These are phyloP conservation scores for Trametes elegans DNA, from an alignment of 768 basidiomycete species.

Conservation along the genomic window DNA sequence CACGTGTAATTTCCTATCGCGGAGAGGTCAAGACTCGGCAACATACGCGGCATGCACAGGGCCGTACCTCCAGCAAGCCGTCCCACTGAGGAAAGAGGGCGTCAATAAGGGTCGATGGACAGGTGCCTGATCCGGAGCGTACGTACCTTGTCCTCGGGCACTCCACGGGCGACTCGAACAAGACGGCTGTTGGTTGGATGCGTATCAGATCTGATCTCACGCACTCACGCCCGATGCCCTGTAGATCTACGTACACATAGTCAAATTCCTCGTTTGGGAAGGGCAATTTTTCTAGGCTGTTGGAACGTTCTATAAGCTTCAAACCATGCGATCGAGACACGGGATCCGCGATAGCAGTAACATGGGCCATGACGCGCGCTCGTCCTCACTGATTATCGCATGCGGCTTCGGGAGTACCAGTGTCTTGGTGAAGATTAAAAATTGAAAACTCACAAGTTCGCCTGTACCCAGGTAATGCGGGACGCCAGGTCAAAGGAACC, in stretches of 20 bases:
- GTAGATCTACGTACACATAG: slow-evolving; percentile 54
- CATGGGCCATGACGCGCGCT: too few relatives aligned
- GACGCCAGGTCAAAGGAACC: slow-evolving; percentile 54
- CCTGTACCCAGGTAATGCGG: slow-evolving; percentile 69
- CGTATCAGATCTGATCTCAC: slow-evolving; percentile 11
- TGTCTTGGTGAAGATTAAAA: too few relatives aligned
- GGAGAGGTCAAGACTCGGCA: slow-evolving; percentile 2
- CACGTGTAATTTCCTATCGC: slow-evolving; percentile 54
- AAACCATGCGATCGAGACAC: too few relatives aligned
- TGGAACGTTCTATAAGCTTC: slow-evolving; percentile 43
- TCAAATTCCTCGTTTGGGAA: slow-evolving; percentile 75
- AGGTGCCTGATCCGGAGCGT: background rate
- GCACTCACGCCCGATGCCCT: background rate
- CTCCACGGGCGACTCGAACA: slow-evolving; percentile 69
- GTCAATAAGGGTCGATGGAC: background rate
- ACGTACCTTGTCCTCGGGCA: slow-evolving; percentile 70
- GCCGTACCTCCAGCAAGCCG: slow-evolving; percentile 48
- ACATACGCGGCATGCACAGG: background rate
- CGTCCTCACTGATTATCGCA: too few relatives aligned
- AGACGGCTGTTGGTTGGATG: slow-evolving; percentile 46
- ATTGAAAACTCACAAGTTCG: slow-evolving; percentile 57
- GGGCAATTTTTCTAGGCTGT: slow-evolving; percentile 64
- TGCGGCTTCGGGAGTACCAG: too few relatives aligned
- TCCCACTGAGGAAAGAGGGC: slow-evolving; percentile 52
- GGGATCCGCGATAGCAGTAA: too few relatives aligned